phyloP scores from a whole-genome alignment of 441 rosid species.

The Dalechampia spathulata region DNA sequence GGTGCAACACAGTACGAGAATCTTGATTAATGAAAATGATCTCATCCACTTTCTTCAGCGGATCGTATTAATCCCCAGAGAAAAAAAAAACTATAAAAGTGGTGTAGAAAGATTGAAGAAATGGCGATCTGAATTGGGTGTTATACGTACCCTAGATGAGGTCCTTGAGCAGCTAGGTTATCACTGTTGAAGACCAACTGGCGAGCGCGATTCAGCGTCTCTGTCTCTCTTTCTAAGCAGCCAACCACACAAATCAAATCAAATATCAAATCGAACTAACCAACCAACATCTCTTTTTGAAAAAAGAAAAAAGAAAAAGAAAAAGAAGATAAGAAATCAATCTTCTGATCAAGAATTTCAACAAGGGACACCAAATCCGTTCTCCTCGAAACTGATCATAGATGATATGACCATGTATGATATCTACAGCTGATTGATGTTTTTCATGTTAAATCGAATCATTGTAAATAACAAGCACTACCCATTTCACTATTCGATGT shows the following conservation, averaged over 20 bases:
- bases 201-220: slow-evolving; percentile 94
- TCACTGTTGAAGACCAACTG: slow-evolving; percentile 83
- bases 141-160: slow-evolving; percentile 36
- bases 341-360: too few species aligned
- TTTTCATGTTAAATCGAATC: slow-evolving; percentile 1
- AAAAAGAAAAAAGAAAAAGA: background rate
- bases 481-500: too few species aligned
- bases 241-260: slow-evolving; percentile 25
- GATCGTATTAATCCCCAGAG: too few species aligned
- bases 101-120: background rate
- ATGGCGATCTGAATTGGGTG: background rate
- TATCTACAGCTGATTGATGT: too few species aligned
- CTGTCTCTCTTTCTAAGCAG: slow-evolving; percentile 88
- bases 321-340: slow-evolving; percentile 27
- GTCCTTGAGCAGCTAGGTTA: slow-evolving; percentile 41
- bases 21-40: too few species aligned
- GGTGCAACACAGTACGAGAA: too few species aligned
- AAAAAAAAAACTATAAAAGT: too few species aligned
- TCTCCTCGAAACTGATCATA: slow-evolving; percentile 23
- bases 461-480: too few species aligned
- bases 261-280: slow-evolving; percentile 24
- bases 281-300: background rate
- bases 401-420: slow-evolving; percentile 25
- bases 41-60: too few species aligned
- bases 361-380: too few species aligned